Percentiles rank a stretch among this genome's conserved stretches.
These are phyloP conservation scores for Aspergillus sp. DNA, from an alignment of 2,329 filamentous ascomycete genomes.

Conservation along the genomic window DNA sequence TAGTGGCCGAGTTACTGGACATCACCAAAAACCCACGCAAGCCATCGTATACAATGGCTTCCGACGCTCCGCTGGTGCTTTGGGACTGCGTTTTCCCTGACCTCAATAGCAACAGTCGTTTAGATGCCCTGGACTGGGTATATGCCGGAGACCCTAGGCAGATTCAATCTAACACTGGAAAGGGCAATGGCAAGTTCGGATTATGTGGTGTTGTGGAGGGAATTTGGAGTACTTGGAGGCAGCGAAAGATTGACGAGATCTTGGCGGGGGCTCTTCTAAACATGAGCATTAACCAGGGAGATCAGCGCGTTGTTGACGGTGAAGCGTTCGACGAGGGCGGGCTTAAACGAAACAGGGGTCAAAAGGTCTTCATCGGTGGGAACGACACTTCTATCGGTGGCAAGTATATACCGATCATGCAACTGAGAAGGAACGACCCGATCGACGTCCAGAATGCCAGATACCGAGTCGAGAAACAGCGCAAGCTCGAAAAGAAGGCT, in stretches of 20 bases:
- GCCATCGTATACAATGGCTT: conserved; percentile 87
- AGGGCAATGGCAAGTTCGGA: conserved; percentile 62
- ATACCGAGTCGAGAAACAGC: conserved; percentile 54
- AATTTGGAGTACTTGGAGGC: conserved; percentile 80
- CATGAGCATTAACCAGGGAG: conserved; percentile 50
- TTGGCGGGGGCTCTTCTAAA: conserved; percentile 73
- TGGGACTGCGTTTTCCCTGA: conserved; percentile 92
- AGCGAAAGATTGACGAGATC: conserved; percentile 85
- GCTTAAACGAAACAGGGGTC: conserved; percentile 39
- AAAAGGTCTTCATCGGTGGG: conserved; percentile 60
- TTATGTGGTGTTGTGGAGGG: conserved; percentile 67
- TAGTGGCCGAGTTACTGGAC: conserved; percentile 76
- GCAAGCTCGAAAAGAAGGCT: conserved; percentile 34
- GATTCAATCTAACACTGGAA: conserved; percentile 40
- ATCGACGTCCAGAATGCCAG: conserved; percentile 63
- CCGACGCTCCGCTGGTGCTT: conserved; percentile 83
- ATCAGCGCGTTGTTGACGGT: conserved; percentile 30
- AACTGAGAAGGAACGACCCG: conserved; percentile 56
- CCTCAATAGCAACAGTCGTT: conserved; percentile 45
- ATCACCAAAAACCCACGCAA: conserved; percentile 67
- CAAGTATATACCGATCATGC: conserved; percentile 57
- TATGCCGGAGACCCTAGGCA: conserved; percentile 68
- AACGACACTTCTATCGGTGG: conserved; percentile 55
- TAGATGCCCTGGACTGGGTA: conserved; percentile 72
- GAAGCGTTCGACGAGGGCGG: conserved; percentile 21